These are phyloP conservation scores for Candida pseudoviswanathii DNA, from an alignment of 1,139 yeast genomes.

Conservation along the genomic window DNA sequence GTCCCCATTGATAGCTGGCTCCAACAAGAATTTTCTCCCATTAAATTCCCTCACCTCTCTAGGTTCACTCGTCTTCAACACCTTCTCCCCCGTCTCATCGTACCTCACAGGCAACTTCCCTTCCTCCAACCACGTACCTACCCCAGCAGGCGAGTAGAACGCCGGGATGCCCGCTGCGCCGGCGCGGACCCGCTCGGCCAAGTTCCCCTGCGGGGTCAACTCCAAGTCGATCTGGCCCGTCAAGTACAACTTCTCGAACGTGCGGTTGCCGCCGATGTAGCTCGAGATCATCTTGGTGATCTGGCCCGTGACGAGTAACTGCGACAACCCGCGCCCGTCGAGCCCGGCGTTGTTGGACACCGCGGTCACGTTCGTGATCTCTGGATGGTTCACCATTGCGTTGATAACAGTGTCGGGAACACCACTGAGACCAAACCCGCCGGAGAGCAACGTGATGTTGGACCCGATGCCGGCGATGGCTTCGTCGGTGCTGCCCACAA, in stretches of 20 bases:
- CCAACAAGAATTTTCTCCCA: slow-evolving; percentile 46
- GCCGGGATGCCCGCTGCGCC: slow-evolving; percentile 56
- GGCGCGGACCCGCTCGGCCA: slow-evolving; percentile 53
- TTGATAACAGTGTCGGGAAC: slow-evolving; percentile 48
- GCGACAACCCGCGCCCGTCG: slow-evolving; percentile 46
- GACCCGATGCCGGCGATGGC: slow-evolving; percentile 34
- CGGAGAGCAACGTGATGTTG: slow-evolving; percentile 39
- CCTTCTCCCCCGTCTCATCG: slow-evolving; percentile 31
- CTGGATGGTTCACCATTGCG: slow-evolving; percentile 33
- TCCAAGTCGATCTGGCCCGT: slow-evolving; percentile 49
- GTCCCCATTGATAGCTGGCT: slow-evolving; percentile 47
- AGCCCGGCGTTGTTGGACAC: slow-evolving; percentile 56
- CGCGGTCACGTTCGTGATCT: slow-evolving; percentile 40
- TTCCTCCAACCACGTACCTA: slow-evolving; percentile 52
- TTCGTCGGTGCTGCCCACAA: slow-evolving; percentile 26
- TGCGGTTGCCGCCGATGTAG: slow-evolving; percentile 49
- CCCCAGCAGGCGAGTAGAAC: slow-evolving; percentile 52
- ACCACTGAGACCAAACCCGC: slow-evolving; percentile 54
- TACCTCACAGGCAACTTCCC: slow-evolving; percentile 50
- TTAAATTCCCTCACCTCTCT: slow-evolving; percentile 45
- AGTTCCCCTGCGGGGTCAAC: slow-evolving; percentile 52
- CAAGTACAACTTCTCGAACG: slow-evolving; percentile 43
- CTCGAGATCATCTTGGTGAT: slow-evolving; percentile 49
- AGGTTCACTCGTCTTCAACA: slow-evolving; percentile 36
- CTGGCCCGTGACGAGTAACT: slow-evolving; percentile 44